Conservation (phyloP, 2,329 filamentous ascomycete species). For the Rutstroemia sp. region DNA sequence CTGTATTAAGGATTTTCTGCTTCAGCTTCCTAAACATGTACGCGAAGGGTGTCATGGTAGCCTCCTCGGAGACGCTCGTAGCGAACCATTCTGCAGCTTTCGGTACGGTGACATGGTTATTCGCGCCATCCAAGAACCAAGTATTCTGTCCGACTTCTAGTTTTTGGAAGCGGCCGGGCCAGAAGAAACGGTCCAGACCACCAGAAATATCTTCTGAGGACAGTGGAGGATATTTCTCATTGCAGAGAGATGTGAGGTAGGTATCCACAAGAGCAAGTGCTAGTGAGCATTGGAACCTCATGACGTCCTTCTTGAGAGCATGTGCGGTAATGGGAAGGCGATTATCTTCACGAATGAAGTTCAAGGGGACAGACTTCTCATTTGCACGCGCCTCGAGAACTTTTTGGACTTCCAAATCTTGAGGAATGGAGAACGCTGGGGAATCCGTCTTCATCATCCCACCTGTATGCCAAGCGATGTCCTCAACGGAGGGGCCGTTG, state of each 20-base stretch:
- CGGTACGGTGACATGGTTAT: slow-evolving; percentile 66
- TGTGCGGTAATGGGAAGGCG: slow-evolving; percentile 18
- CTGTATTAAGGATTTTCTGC: background rate
- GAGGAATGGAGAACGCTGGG: slow-evolving; percentile 50
- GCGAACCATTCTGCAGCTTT: slow-evolving; percentile 77
- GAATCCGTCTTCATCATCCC: slow-evolving; percentile 57
- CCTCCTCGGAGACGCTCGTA: slow-evolving; percentile 28
- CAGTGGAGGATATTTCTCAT: slow-evolving; percentile 31
- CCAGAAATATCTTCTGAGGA: slow-evolving; percentile 47
- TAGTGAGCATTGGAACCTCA: slow-evolving; percentile 47
- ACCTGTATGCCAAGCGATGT: slow-evolving; percentile 66
- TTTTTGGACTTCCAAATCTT: slow-evolving; percentile 37
- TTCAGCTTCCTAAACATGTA: slow-evolving; percentile 4
- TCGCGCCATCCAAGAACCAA: slow-evolving; percentile 23
- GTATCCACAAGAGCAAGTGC: slow-evolving; percentile 40
- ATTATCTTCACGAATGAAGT: slow-evolving; percentile 16
- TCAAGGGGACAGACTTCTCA: slow-evolving; percentile 35
- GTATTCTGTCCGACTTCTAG: slow-evolving; percentile 37
- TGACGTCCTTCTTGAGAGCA: slow-evolving; percentile 40
- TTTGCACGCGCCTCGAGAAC: slow-evolving; percentile 46
- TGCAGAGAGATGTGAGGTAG: slow-evolving; percentile 35
- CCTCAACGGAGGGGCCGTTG: slow-evolving; percentile 51
- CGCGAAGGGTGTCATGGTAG: background rate
- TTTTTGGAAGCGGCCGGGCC: slow-evolving; percentile 70
- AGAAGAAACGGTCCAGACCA: slow-evolving; percentile 66